Percentiles rank a stretch among this genome's conserved stretches.
These are phyloP conservation scores for Sordariomycetes sp. DNA, from an alignment of 2,329 filamentous ascomycete genomes.

Conservation along the genomic window DNA sequence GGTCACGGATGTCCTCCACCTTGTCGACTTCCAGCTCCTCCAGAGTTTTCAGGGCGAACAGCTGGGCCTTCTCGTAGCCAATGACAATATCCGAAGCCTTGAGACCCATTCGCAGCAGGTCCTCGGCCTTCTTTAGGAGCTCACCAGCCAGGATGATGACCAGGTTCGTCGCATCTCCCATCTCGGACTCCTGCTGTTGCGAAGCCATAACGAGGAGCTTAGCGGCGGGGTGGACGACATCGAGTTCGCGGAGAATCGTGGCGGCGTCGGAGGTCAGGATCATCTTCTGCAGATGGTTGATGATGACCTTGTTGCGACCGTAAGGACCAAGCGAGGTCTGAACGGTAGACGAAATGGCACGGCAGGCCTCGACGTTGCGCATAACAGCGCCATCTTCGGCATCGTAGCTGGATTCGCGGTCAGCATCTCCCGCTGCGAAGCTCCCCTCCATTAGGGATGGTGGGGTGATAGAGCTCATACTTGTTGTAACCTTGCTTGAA, in stretches of 20 bases:
- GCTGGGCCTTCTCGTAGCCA: constrained; percentile 91
- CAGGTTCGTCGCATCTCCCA: constrained; percentile 97
- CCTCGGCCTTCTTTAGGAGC: constrained; percentile 92
- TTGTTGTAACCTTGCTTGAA: constrained; percentile 97
- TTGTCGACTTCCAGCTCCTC: constrained; percentile 89
- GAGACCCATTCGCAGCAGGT: constrained; percentile 89
- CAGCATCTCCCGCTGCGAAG: neutral
- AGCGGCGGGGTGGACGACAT: constrained; percentile 95
- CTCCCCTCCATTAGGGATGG: constrained; percentile 8
- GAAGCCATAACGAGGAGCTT: constrained; percentile 98
- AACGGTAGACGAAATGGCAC: constrained; percentile 89
- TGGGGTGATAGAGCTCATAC: constrained; percentile 42
- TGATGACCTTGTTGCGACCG: constrained; percentile 98
- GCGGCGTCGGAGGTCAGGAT: constrained; percentile 96
- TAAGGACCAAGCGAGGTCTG: constrained; percentile 96
- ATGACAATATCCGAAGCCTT: constrained; percentile 97
- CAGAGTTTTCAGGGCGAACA: constrained; percentile 73
- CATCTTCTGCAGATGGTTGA: constrained; percentile 99
- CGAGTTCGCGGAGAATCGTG: constrained; percentile 92
- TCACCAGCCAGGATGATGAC: constrained; percentile 95
- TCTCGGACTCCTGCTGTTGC: constrained; percentile 97
- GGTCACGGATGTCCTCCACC: constrained; percentile 72
- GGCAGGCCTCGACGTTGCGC: constrained; percentile 97
- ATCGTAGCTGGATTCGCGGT: constrained; percentile 63
- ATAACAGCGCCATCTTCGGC: constrained; percentile 97